Evolutionary conservation across 306 rosid species (phyloP), one percentile per base, ranked within the genome.

Genomic region (Astragalus glycyphyllos): DNA sequence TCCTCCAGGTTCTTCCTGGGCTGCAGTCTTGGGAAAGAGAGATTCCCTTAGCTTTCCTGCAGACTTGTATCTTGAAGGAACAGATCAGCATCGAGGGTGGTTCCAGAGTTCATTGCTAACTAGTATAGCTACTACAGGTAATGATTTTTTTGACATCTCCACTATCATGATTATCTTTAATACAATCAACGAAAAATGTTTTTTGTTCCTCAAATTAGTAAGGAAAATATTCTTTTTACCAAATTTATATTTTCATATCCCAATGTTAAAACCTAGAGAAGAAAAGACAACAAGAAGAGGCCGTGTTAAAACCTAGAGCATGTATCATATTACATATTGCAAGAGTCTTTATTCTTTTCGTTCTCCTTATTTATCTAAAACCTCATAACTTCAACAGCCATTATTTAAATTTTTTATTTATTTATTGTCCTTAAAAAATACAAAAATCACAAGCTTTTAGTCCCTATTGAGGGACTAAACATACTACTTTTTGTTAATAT

Each of bases 31-130:
- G 81, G 88, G 89, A 53, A 85, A 80, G 77, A 82, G 90, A 74
- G 82, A 81, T 31, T 82, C 87, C 74, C 96, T 84, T 75, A 68
- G 79, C 71, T 84, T 82, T 78, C 99, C 99, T 38, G 99, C 99
- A 8, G 96, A 91, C 79, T 73, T 95, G 86, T 95, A 89, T 82
- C 96, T 95, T 75, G 99, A 95, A 81, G 99, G 99, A 81, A 91
- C 97, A 32, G 97, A 95, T 82, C 99, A 95, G 77, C 99, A 95
- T 81, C 94, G 97, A 66, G 99, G 99, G 54, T 95, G 99, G 99
- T 95, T 95, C 73, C 99, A 95, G 80, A 95, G 99, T 87, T 95
- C 99, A 16, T 81, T 95, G 79, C 75, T 95, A 69, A 95, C 99
- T 31, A 87, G 99, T 76, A 59, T 89, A 57, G 99, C 99, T 57